Evolutionary conservation across 2,329 filamentous ascomycete genomes (phyloP), one percentile per base, ranked within the genome.

Genomic region (Pseudogymnoascus sp.): DNA sequence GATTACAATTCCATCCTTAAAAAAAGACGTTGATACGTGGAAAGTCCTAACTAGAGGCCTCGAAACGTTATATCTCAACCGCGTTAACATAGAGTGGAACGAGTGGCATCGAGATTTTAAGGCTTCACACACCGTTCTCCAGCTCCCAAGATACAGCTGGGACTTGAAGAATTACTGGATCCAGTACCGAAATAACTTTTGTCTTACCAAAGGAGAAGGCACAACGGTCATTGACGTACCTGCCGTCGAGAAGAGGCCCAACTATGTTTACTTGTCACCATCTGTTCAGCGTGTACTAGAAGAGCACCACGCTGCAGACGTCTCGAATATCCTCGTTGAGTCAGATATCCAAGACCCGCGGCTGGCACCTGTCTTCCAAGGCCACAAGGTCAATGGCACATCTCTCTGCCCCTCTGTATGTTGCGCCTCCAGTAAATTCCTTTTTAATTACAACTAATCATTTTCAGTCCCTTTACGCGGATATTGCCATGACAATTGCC

Each of bases 91-190:
- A 68, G 77, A 83, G 69, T 88, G 85, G 79, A 78, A 80, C 62
- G 83, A 83, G 70, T 85, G 80, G 71, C 83, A 86, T 73, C 74
- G 76, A 43, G 77, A 81, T 62, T 85, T 85, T 73, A 79, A 82
- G 65, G 70, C 77, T 62, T 77, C 79, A 4, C 80, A 85, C 60
- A 76, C 80, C 65, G 75, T 87, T 28, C 74, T 86, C 28, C 73
- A 78, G 1, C 75, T 88, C 8, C 86, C 86, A 2, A 79, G 81
- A 1, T 88, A 88, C 72, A 78, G 77, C 13, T 88, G 85, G 74
- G 83, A 88, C 71, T 76, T 80, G 67, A 87, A 87, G 77, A 81
- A 79, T 65, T 87, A 87, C 66, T 75, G 73, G 72, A 71, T 74
- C 14, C 66, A 68, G 7, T 75, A 74, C 57, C 65, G 78, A 68